Percentiles rank a stretch among this genome's conserved stretches.
These are phyloP conservation scores for Rhazya stricta DNA, from an alignment of 257 asterid species.

Conservation along the genomic window DNA sequence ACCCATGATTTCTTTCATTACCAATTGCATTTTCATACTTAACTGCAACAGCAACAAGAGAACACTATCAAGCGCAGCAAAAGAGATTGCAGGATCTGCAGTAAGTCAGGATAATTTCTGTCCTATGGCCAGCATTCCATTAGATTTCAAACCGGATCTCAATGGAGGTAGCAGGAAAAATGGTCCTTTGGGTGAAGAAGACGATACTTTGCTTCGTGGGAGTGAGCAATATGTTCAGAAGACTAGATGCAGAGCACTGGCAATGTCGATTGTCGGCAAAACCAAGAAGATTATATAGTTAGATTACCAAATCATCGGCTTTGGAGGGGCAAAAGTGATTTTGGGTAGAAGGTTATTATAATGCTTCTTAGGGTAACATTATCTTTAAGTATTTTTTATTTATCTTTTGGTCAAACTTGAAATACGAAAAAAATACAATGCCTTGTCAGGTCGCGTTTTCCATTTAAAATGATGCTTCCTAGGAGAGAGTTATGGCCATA, in stretches of 20 bases:
- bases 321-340: too few relatives aligned
- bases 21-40: conserved; percentile 23
- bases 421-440: too few relatives aligned
- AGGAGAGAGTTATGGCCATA: too few relatives aligned
- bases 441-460: too few relatives aligned
- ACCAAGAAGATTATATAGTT: conserved; percentile 61
- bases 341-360: too few relatives aligned
- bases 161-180: conserved; percentile 15
- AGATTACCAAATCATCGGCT: too few relatives aligned
- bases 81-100: background rate
- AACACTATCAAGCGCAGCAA: conserved; percentile 11
- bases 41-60: conserved; percentile 19
- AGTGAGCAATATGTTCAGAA: conserved; percentile 36
- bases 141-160: conserved; percentile 46
- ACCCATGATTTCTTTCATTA: conserved; percentile 31
- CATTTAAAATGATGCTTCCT: too few relatives aligned
- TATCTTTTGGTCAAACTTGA: too few relatives aligned
- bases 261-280: conserved; percentile 43
- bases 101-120: background rate
- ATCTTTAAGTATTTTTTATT: too few relatives aligned
- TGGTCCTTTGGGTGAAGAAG: conserved; percentile 6
- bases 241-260: conserved; percentile 36
- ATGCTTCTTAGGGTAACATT: too few relatives aligned
- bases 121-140: background rate
- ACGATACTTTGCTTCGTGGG: conserved; percentile 37